phyloP scores from a whole-genome alignment of 768 basidiomycete genomes.

The Clavulina sp. region DNA sequence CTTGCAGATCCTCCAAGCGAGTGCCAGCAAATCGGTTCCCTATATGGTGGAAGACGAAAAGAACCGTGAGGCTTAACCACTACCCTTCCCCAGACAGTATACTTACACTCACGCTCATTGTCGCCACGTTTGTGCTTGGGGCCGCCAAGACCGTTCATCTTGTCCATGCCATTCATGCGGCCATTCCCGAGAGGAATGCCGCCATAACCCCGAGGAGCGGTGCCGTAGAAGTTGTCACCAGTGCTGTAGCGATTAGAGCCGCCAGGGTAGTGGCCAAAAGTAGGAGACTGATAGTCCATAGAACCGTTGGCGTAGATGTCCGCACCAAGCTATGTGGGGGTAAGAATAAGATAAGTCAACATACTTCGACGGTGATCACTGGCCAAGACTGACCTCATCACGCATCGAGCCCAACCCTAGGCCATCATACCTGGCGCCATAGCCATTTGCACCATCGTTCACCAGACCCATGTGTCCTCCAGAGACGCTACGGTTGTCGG shows the following conservation, averaged over 20 bases:
- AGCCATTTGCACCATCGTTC: not conserved
- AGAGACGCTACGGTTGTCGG: too few species aligned
- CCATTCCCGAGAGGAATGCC: slow-evolving; percentile 20
- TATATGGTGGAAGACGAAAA: too few species aligned
- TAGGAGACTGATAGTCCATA: not conserved
- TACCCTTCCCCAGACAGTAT: too few species aligned
- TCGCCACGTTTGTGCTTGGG: slow-evolving; percentile 91
- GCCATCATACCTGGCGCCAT: too few species aligned
- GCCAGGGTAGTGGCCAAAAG: not conserved
- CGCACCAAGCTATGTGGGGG: not conserved
- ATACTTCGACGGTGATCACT: not conserved
- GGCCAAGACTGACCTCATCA: too few species aligned
- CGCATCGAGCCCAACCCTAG: too few species aligned
- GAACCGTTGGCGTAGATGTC: not conserved
- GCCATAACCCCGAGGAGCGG: slow-evolving; percentile 17
- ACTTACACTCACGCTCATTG: slow-evolving; percentile 68
- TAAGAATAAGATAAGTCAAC: not conserved
- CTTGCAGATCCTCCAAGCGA: slow-evolving; percentile 84
- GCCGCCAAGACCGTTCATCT: slow-evolving; percentile 82
- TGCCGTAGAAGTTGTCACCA: slow-evolving; percentile 11
- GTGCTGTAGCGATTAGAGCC: slow-evolving; percentile 18
- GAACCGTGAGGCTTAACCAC: too few species aligned
- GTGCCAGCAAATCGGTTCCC: slow-evolving; percentile 97
- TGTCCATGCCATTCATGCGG: slow-evolving; percentile 33
- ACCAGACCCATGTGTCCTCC: not conserved